A percentile compares a stretch with the other conserved stretches of the same genome.
Conservation (phyloP, 352 stramenopile species). For the Aphanomyces cochlioides region DNA sequence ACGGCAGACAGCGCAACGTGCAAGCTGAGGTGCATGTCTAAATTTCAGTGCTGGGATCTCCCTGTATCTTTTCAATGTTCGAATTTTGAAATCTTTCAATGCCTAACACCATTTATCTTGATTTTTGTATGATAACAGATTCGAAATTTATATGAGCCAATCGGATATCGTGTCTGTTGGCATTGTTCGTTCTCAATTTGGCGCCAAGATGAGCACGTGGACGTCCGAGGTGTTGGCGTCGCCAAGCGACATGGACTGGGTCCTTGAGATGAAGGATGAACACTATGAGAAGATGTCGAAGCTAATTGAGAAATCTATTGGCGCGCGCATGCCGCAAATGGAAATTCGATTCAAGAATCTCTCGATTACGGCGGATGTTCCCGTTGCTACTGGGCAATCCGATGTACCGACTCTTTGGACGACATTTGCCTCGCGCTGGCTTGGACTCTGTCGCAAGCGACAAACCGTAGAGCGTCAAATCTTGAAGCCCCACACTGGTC, state of each 20-base stretch:
- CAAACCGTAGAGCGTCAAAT: conserved; percentile 42
- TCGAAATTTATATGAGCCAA: conserved; percentile 1
- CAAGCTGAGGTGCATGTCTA: too few relatives aligned
- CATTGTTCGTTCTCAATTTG: neutral
- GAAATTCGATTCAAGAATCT: conserved; percentile 43
- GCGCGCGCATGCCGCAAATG: conserved; percentile 33
- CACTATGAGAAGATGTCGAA: conserved; percentile 3
- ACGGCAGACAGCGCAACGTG: too few relatives aligned
- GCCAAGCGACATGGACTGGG: neutral
- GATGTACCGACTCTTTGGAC: conserved; percentile 45
- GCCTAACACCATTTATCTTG: too few relatives aligned
- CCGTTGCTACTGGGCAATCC: conserved; percentile 26
- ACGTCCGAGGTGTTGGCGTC: neutral
- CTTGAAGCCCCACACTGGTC: conserved; percentile 41
- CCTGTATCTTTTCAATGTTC: too few relatives aligned
- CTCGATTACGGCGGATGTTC: conserved; percentile 37
- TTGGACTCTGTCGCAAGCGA: conserved; percentile 38
- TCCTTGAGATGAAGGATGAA: conserved; percentile 6
- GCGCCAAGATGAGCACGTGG: neutral
- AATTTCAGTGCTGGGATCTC: too few relatives aligned
- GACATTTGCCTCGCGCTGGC: conserved; percentile 34
- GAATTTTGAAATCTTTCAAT: too few relatives aligned
- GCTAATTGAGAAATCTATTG: conserved; percentile 1
- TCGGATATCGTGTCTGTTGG: neutral
- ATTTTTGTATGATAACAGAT: too few relatives aligned